Conservation (phyloP, 768 basidiomycete genomes). For the Pleurotus citrinopileatus region DNA sequence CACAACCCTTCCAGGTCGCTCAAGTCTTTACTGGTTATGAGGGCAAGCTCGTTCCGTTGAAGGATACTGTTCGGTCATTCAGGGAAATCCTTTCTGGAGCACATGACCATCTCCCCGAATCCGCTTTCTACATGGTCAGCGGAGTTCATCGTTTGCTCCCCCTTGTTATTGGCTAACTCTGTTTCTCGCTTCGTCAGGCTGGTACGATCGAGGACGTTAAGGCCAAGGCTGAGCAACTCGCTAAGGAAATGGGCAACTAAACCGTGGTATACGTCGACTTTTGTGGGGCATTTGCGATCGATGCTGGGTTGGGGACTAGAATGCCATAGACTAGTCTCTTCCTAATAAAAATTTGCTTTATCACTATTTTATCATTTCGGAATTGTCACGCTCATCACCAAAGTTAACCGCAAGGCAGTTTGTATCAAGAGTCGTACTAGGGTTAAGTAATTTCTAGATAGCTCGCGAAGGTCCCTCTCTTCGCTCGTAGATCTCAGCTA, state of each 20-base stretch:
- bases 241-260: slow-evolving; percentile 84
- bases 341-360: slow-evolving; percentile 7
- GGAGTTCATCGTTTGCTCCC: no score
- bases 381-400: no score
- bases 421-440: no score
- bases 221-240: slow-evolving; percentile 94
- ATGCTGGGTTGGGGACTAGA: background rate
- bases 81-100: slow-evolving; percentile 92
- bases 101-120: slow-evolving; percentile 90
- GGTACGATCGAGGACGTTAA: slow-evolving; percentile 98
- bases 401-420: no score
- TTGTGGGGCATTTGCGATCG: background rate
- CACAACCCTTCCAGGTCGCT: slow-evolving; percentile 99
- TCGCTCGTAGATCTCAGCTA: slow-evolving; percentile 83
- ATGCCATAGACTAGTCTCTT: slow-evolving; percentile 5
- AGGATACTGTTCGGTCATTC: slow-evolving; percentile 96
- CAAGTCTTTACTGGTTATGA: slow-evolving; percentile 99
- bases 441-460: slow-evolving; percentile 24
- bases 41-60: slow-evolving; percentile 93
- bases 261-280: background rate
- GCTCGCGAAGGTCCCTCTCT: slow-evolving; percentile 49
- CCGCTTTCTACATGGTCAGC: slow-evolving; percentile 93
- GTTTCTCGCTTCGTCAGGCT: slow-evolving; percentile 34
- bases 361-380: background rate
- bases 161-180: background rate